phyloP scores from a whole-genome alignment of 2,329 filamentous ascomycete species.

The Nemania abortiva region DNA sequence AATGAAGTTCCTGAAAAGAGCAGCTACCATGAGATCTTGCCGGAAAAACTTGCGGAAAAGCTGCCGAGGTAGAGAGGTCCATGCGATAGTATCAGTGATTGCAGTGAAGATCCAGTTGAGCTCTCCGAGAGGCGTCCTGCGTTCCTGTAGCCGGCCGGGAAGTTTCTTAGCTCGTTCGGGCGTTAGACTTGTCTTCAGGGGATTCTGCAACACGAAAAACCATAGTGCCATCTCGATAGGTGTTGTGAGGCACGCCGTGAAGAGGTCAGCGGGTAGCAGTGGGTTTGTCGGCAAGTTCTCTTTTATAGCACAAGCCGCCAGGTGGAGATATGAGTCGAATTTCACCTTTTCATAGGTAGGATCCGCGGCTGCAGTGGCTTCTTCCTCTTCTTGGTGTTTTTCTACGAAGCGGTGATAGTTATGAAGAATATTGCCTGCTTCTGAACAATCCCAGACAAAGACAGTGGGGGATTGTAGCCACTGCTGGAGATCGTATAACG shows the following conservation, averaged over 20 bases:
- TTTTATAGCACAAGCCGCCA: constrained; percentile 89
- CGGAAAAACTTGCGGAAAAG: constrained; percentile 97
- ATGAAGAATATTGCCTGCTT: constrained; percentile 92
- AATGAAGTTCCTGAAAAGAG: constrained; percentile 94
- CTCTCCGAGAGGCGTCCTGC: constrained; percentile 92
- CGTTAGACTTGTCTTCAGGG: constrained; percentile 74
- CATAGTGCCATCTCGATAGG: constrained; percentile 97
- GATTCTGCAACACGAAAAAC: constrained; percentile 96
- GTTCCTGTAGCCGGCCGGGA: constrained; percentile 90
- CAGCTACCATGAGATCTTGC: constrained; percentile 99
- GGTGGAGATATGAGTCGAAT: constrained; percentile 80
- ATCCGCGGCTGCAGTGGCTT: constrained; percentile 80
- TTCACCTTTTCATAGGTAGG: constrained; percentile 84
- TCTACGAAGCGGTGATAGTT: constrained; percentile 96
- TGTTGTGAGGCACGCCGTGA: constrained; percentile 94
- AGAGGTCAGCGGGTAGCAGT: constrained; percentile 90
- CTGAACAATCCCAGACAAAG: constrained; percentile 98
- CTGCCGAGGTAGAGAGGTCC: constrained; percentile 91
- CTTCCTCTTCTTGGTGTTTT: constrained; percentile 92
- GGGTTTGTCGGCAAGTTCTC: constrained; percentile 97
- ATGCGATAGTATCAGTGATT: constrained; percentile 98
- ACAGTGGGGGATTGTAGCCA: constrained; percentile 97
- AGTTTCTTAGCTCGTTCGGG: constrained; percentile 89
- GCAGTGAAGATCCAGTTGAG: constrained; percentile 99
- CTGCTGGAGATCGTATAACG: constrained; percentile 91